phyloP scores from a whole-genome alignment of 2,329 filamentous ascomycete genomes.

The Apiospora koreana region DNA sequence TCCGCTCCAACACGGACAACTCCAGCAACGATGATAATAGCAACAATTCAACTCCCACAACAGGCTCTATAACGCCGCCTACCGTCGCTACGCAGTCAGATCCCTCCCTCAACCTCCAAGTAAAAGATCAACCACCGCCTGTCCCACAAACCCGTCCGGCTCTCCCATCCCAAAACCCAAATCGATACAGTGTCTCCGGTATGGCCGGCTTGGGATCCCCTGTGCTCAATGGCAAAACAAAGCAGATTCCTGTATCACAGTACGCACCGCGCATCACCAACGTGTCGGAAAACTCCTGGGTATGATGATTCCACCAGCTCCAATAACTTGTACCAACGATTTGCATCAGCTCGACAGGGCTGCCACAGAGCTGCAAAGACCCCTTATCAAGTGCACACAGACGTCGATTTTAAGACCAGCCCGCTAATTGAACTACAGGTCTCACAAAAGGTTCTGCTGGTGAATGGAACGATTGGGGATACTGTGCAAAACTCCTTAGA shows the following conservation, averaged over 20 bases:
- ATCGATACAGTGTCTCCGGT: constrained; percentile 64
- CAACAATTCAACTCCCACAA: constrained; percentile 61
- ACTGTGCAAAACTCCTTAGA: constrained; percentile 68
- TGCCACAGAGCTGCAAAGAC: not conserved
- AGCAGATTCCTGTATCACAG: constrained; percentile 66
- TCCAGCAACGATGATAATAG: constrained; percentile 64
- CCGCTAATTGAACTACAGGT: constrained; percentile 54
- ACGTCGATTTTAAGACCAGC: not conserved
- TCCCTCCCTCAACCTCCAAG: constrained; percentile 64
- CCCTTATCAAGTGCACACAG: not conserved
- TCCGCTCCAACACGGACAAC: constrained; percentile 61
- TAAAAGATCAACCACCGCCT: constrained; percentile 46
- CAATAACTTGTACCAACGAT: not conserved
- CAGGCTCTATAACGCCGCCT: constrained; percentile 73
- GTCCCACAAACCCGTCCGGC: constrained; percentile 38
- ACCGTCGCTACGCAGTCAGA: constrained; percentile 69
- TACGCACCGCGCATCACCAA: constrained; percentile 82
- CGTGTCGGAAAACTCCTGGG: constrained; percentile 81
- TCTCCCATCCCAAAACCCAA: constrained; percentile 40
- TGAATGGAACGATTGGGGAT: constrained; percentile 82
- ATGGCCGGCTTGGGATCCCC: constrained; percentile 63
- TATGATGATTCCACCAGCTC: constrained; percentile 47
- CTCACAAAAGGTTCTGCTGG: constrained; percentile 84
- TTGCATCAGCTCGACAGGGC: not conserved
- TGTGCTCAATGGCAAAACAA: constrained; percentile 51